phyloP scores from a whole-genome alignment of 2,329 filamentous ascomycete species.

The Colletotrichum magnum region DNA sequence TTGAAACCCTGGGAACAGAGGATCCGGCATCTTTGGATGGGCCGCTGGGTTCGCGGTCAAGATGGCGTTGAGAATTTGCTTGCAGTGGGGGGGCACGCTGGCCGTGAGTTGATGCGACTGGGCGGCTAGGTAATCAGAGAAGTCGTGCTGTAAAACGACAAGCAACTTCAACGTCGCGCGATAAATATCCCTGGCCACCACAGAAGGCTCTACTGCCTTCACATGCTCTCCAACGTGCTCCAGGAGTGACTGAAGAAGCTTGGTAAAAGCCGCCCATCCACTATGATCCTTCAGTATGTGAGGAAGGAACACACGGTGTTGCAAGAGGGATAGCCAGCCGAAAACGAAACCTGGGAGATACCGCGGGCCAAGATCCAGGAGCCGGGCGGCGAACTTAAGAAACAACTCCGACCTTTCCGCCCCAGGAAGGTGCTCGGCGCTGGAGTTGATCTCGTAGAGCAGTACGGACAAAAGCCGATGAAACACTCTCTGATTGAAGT shows the following conservation, averaged over 20 bases:
- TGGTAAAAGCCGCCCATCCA: slow-evolving; percentile 84
- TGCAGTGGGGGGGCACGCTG: slow-evolving; percentile 85
- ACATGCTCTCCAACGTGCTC: slow-evolving; percentile 84
- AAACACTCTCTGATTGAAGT: slow-evolving; percentile 90
- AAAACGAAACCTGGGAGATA: slow-evolving; percentile 88
- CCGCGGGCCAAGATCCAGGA: slow-evolving; percentile 81
- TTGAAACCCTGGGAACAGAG: slow-evolving; percentile 80
- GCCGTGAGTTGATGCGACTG: slow-evolving; percentile 88
- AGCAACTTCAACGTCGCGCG: slow-evolving; percentile 86
- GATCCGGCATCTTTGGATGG: slow-evolving; percentile 80
- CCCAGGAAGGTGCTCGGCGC: slow-evolving; percentile 70
- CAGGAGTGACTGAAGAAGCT: slow-evolving; percentile 80
- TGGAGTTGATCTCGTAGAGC: slow-evolving; percentile 78
- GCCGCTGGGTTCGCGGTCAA: slow-evolving; percentile 81
- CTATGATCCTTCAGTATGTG: slow-evolving; percentile 75
- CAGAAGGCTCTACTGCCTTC: slow-evolving; percentile 78
- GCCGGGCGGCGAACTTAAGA: slow-evolving; percentile 77
- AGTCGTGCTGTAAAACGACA: slow-evolving; percentile 91
- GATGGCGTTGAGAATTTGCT: slow-evolving; percentile 90
- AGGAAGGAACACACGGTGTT: slow-evolving; percentile 89
- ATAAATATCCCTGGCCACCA: slow-evolving; percentile 85
- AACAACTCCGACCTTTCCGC: slow-evolving; percentile 79
- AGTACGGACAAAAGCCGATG: slow-evolving; percentile 89
- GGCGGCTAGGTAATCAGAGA: slow-evolving; percentile 90
- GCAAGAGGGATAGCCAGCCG: slow-evolving; percentile 85